These are phyloP conservation scores for Pleurotus eryngii DNA, from an alignment of 768 basidiomycete species.

Conservation along the genomic window DNA sequence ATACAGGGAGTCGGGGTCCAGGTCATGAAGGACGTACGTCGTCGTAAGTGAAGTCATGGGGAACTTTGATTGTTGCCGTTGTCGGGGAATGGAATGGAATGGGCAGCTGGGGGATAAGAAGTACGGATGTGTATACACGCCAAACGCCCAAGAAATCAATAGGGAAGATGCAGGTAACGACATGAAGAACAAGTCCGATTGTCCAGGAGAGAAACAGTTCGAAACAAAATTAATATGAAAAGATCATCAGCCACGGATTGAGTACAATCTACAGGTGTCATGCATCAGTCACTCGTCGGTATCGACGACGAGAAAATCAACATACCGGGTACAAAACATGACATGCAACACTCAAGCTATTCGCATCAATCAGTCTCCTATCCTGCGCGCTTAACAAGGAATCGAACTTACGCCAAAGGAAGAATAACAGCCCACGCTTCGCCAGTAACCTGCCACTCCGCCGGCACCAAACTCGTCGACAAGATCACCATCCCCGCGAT, in stretches of 20 bases:
- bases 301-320: conserved; percentile 6
- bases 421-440: conserved; percentile 69
- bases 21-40: not conserved
- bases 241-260: conserved; percentile 87
- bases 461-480: conserved; percentile 50
- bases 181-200: not conserved
- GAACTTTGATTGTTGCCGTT: not conserved
- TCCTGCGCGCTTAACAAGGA: not conserved
- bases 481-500: conserved; percentile 65
- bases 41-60: not conserved
- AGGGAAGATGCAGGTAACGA: not conserved
- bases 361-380: conserved; percentile 19
- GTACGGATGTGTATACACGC: not conserved
- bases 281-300: conserved; percentile 9
- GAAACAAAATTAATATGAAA: conserved; percentile 45
- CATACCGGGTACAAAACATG: conserved; percentile 72
- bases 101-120: not conserved
- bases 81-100: not conserved
- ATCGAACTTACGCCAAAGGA: conserved; percentile 54
- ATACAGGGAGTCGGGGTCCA: not conserved
- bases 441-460: conserved; percentile 64
- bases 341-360: conserved; percentile 57
- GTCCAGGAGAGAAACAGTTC: not conserved
- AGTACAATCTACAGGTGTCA: conserved; percentile 53
- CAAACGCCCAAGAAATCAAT: not conserved